A percentile compares a stretch with the other conserved stretches of the same genome.
These are phyloP conservation scores for Roridomyces roridus DNA, from an alignment of 768 basidiomycete species.

Conservation along the genomic window DNA sequence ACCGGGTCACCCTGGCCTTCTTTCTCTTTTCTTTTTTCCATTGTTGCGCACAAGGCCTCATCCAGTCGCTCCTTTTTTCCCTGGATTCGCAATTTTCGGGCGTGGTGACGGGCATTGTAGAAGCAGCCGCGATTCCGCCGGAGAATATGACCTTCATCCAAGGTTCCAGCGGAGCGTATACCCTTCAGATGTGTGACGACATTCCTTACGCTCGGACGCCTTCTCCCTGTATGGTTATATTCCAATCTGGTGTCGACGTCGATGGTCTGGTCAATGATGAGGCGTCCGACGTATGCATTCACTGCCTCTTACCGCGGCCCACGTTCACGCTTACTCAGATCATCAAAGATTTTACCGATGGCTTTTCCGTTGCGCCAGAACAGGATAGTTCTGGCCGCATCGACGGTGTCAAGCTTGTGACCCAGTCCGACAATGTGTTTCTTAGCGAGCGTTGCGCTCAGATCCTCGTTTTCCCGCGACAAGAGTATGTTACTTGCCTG, in stretches of 20 bases:
- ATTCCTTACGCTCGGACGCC: constrained; percentile 43
- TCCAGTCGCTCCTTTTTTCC: constrained; percentile 55
- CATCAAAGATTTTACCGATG: constrained; percentile 4
- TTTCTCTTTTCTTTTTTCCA: constrained; percentile 57
- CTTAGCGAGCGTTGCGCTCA: constrained; percentile 50
- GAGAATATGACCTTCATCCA: constrained; percentile 44
- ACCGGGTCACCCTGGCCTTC: constrained; percentile 49
- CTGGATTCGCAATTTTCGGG: constrained; percentile 48
- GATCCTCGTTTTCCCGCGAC: constrained; percentile 48
- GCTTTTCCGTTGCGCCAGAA: constrained; percentile 1
- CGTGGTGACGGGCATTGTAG: constrained; percentile 44
- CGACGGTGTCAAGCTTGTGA: constrained; percentile 34
- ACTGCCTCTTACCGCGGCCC: no score
- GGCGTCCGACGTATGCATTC: neutral
- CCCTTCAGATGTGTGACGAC: constrained; percentile 50
- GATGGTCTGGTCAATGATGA: neutral
- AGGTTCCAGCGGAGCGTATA: constrained; percentile 32
- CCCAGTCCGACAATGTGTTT: constrained; percentile 16
- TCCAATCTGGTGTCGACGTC: constrained; percentile 30
- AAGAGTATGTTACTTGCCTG: constrained; percentile 41
- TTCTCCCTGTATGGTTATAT: constrained; percentile 42
- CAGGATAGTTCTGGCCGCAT: constrained; percentile 14
- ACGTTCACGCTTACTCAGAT: neutral
- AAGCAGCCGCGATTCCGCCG: constrained; percentile 40
- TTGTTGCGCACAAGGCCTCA: constrained; percentile 57